Evolutionary conservation across 2,329 filamentous ascomycete species (phyloP).

Genomic region (Aspergillus intermedius): DNA sequence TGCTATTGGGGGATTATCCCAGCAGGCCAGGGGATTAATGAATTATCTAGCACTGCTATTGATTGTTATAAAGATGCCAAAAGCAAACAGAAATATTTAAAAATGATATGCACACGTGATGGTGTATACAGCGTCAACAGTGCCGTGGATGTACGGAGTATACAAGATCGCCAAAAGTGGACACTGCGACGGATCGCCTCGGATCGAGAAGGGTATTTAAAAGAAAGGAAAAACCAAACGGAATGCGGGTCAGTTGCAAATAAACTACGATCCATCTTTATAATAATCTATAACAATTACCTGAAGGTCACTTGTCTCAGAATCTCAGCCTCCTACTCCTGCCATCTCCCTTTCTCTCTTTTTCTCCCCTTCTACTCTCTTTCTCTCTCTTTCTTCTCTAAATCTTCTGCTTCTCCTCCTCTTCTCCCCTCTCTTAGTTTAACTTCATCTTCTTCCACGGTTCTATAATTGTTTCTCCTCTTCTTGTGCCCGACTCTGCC

Average conservation of each 20-base stretch:
- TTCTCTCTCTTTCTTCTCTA: not conserved
- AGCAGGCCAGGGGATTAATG: not conserved
- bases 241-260: too few relatives aligned
- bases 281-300: too few relatives aligned
- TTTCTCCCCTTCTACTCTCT: not conserved
- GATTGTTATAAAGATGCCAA: too few relatives aligned
- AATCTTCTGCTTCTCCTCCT: not conserved
- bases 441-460: slow-evolving; percentile 1
- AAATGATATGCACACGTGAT: too few relatives aligned
- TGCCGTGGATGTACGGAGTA: not conserved
- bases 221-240: not conserved
- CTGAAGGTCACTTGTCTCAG: too few relatives aligned
- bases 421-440: slow-evolving; percentile 2
- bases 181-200: not conserved
- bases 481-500: slow-evolving; percentile 15
- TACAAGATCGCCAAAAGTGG: not conserved
- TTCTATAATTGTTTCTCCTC: slow-evolving; percentile 1
- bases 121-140: too few relatives aligned
- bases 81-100: too few relatives aligned
- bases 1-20: not conserved
- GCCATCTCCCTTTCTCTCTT: not conserved
- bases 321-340: too few relatives aligned
- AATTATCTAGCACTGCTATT: not conserved
- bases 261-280: too few relatives aligned
- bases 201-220: not conserved